phyloP scores from a whole-genome alignment of 192 early-diverging fungal genomes.

The Umbelopsis isabellina region DNA sequence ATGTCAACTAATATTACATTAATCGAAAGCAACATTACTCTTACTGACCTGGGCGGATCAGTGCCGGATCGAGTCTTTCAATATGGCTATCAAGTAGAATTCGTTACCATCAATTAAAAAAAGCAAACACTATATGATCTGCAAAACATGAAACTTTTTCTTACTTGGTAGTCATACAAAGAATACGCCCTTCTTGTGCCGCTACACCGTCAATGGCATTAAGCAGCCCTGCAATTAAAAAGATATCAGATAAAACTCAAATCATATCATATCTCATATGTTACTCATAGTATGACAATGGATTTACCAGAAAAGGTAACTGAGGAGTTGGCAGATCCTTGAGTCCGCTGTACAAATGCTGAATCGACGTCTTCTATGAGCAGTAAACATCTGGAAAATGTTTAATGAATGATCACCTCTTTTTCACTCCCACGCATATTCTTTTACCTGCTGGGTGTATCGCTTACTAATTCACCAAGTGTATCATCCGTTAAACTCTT shows the following conservation, averaged over 20 bases:
- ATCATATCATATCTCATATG: not conserved
- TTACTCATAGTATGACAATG: not conserved
- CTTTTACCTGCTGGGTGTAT: slow-evolving; percentile 46
- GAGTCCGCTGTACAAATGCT: slow-evolving; percentile 63
- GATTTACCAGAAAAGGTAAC: slow-evolving; percentile 39
- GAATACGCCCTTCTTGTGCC: slow-evolving; percentile 71
- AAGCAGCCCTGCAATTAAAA: slow-evolving; percentile 64
- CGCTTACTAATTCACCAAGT: slow-evolving; percentile 48
- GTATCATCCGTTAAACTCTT: slow-evolving; percentile 68
- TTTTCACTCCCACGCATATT: not conserved
- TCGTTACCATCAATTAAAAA: not conserved
- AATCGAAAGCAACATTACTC: no score
- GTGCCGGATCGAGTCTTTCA: slow-evolving; percentile 70
- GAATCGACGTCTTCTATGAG: slow-evolving; percentile 78
- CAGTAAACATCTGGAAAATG: slow-evolving; percentile 53
- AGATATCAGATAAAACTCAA: not conserved
- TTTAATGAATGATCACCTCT: not conserved
- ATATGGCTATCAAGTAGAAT: slow-evolving; percentile 49
- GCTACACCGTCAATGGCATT: slow-evolving; percentile 79
- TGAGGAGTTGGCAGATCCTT: slow-evolving; percentile 35
- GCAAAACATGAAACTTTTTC: slow-evolving; percentile 1
- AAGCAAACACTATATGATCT: not conserved
- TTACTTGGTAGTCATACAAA: slow-evolving; percentile 80
- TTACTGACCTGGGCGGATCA: slow-evolving; percentile 63
- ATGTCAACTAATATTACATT: no score